Base-by-base conservation (phyloP, 495 filamentous ascomycete species). In the Cercophora sp. region DNA sequence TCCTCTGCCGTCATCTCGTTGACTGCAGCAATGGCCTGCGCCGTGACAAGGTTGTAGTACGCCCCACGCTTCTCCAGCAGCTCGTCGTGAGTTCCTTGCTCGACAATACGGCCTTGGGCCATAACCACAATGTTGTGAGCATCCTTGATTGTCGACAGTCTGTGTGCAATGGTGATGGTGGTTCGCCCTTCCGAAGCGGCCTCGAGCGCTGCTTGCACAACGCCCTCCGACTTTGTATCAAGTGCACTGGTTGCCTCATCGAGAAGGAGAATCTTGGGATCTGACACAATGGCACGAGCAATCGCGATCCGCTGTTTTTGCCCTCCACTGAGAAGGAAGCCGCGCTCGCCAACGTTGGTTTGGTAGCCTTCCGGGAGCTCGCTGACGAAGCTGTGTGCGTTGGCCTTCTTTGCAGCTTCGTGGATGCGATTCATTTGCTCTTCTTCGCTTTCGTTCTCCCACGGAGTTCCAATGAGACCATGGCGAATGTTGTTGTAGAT, bases 61-160 rank as follows among this genome's bases (percentile, higher is more conserved):
- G 71, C 84, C 1, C 81, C 81, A 47, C 70, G 80, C 51, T 78
- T 67, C 50, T 74, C 70, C 3, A 93, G 62, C 49, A 95, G 70
- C 51, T 82, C 79, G 8, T 81, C 77, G 66, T 91, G 88, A 15
- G 79, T 86, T 1, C 89, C 89, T 52, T 75, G 89, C 62, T 98
- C 93, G n/a, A 93, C 77, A 52, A 96, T 94, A 16, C 76, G 66
- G 43, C 93, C 93, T 49, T 86, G 70, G 10, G 83, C 78, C 84
- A 98, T 89, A 58, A 96, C 90, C 15, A 96, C 89, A 53, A 98
- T 98, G 63, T 96, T 98, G 64, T 96, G 85, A 0, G 91, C 92
- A 51, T 86, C 80, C 68, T 86, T 92, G 73, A 98, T 95, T 25
- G 93, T 98, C 0, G 89, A 94, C 25, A 98, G 75, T 45, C 93